Evolutionary conservation across 2,329 filamentous ascomycete genomes (phyloP), one percentile per base, ranked within the genome.

Genomic region (Alternaria metachromatica): DNA sequence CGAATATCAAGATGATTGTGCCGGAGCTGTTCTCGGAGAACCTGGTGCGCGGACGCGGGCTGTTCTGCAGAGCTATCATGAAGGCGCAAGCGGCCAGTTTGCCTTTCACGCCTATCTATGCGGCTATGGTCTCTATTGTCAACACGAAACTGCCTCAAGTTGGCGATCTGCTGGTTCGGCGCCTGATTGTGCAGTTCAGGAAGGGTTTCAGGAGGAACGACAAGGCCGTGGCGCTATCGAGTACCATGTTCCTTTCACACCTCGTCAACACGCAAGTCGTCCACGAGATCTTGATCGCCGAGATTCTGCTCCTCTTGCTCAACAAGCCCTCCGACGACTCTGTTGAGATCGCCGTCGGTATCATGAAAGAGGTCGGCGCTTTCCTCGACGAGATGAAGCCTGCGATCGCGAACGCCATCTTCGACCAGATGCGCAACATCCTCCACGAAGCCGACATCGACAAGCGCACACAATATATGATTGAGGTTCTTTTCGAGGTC

Each of bases 381-480:
- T 95, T 97, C 79, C 80, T 99, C 68, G 95, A 98, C 78, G 94
- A 97, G 78, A 97, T 98, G 94, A 96, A 93, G 76, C 87, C 90
- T 2, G 87, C 92, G 11, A 97, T 98, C 74, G 90, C 94, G 28
- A 88, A 95, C 69, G 92, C 91, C 23, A 93, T 99, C 8, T 99
- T 97, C 76, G 96, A 99, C 76, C 94, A 97, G 80, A 97, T 99
- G 84, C 86, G 96, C 72, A 95, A 91, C 72, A 97, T 98, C 67
- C 84, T 99, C 9, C 95, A 99, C 82, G 96, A 99, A 80, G 94
- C 94, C 48, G 94, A 96, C 76, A 97, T 99, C 78, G 95, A 98
- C 78, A 97, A 97, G 85, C 88, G 96, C 68, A 94, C 95, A n/a
- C 96, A 99, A 82, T 99, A 98, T 82, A 97, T 97, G 92, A 95